Conservation (phyloP, 257 asterid genomes). For the Plantago ovata region DNA sequence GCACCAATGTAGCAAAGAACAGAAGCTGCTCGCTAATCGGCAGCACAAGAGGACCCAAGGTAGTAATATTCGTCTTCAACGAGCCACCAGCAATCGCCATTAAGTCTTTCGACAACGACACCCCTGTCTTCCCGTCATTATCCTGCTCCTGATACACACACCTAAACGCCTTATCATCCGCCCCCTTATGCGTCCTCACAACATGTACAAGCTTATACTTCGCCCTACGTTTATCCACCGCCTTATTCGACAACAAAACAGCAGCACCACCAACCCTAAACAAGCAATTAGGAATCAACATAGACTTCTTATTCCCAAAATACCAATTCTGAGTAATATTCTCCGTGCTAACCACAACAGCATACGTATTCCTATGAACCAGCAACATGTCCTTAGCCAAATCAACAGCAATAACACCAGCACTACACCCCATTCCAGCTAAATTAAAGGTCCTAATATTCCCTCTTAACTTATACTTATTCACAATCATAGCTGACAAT, state of each 20-base stretch:
- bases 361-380: conserved; percentile 16
- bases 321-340: conserved; percentile 13
- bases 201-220: conserved; percentile 13
- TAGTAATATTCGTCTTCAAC: conserved; percentile 15
- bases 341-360: conserved; percentile 16
- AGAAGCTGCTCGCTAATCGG: conserved; percentile 18
- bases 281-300: conserved; percentile 14
- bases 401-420: conserved; percentile 11
- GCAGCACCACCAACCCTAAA: conserved; percentile 15
- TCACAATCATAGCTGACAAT: conserved; percentile 14
- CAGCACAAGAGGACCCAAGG: conserved; percentile 14
- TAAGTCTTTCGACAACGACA: conserved; percentile 13
- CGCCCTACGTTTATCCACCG: neutral
- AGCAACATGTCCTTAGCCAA: conserved; percentile 9
- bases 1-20: conserved; percentile 18
- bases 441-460: conserved; percentile 14
- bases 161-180: conserved; percentile 11
- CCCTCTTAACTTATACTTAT: conserved; percentile 12
- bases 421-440: conserved; percentile 17
- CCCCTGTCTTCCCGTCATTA: conserved; percentile 7
- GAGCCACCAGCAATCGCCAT: conserved; percentile 16
- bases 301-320: conserved; percentile 10
- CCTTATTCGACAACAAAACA: conserved; percentile 10
- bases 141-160: conserved; percentile 18
- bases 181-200: conserved; percentile 16